Evolutionary conservation across 1,139 yeast genomes (phyloP).

Genomic region (Yamadazyma mexicana): DNA sequence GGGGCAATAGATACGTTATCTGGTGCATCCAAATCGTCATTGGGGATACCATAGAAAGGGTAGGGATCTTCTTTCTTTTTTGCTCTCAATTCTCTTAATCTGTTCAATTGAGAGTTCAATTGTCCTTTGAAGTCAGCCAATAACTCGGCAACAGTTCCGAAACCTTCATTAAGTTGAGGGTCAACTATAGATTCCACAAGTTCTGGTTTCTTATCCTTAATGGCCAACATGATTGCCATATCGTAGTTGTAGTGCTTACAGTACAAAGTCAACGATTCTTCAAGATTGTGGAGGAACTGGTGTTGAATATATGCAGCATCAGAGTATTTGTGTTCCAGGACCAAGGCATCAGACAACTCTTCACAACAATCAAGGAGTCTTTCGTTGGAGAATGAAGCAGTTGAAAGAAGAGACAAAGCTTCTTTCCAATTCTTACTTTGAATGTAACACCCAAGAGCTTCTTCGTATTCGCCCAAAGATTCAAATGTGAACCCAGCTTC

Average conservation of each 20-base stretch:
- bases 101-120: conserved; percentile 73
- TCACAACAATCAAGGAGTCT: conserved; percentile 49
- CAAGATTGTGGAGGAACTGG: conserved; percentile 58
- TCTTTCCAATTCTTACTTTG: conserved; percentile 81
- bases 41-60: conserved; percentile 65
- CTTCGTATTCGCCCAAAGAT: conserved; percentile 52
- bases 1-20: conserved; percentile 96
- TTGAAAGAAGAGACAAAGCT: conserved; percentile 63
- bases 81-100: conserved; percentile 80
- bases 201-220: conserved; percentile 39
- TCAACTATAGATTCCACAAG: conserved; percentile 63
- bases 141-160: conserved; percentile 82
- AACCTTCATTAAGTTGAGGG: conserved; percentile 79
- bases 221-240: conserved; percentile 70
- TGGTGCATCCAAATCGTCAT: conserved; percentile 71
- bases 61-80: conserved; percentile 85
- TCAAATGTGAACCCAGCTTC: conserved; percentile 85
- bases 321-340: conserved; percentile 69
- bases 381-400: conserved; percentile 34
- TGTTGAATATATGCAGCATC: conserved; percentile 84
- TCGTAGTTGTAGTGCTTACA: conserved; percentile 78
- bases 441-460: conserved; percentile 71
- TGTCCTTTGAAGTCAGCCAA: conserved; percentile 91
- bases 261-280: conserved; percentile 62
- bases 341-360: conserved; percentile 56